Evolutionary conservation across 2,329 filamentous ascomycete species (phyloP).

Genomic region (Neophaeococcomyces aloes): DNA sequence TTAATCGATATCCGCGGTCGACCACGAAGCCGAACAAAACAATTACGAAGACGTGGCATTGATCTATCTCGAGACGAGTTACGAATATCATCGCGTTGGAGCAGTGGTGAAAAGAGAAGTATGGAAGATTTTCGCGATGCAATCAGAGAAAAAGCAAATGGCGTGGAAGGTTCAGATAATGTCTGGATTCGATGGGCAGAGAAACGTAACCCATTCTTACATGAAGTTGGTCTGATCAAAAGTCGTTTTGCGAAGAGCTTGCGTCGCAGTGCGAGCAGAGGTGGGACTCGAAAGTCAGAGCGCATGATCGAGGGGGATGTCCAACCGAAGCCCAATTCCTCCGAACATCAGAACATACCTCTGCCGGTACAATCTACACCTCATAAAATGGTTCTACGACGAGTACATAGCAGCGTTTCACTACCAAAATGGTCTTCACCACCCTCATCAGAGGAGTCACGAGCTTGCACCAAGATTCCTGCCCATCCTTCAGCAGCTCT

Average conservation of each 20-base stretch:
- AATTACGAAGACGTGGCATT: conserved; percentile 5
- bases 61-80: conserved; percentile 7
- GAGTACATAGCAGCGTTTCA: background rate
- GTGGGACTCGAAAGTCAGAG: background rate
- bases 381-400: background rate
- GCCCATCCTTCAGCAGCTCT: background rate
- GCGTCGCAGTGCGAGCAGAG: background rate
- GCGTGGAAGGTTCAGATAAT: background rate
- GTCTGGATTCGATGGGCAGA: background rate
- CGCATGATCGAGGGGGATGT: too few species aligned
- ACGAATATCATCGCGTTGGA: conserved; percentile 2
- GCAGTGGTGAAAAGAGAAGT: conserved; percentile 4
- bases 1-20: background rate
- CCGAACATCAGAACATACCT: too few species aligned
- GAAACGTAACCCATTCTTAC: background rate
- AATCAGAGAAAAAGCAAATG: conserved; percentile 2
- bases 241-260: background rate
- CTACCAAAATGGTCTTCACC: background rate
- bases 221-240: background rate
- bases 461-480: too few species aligned
- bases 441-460: too few species aligned
- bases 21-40: background rate
- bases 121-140: conserved; percentile 5
- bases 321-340: too few species aligned
- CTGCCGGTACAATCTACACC: too few species aligned